Evolutionary conservation across 805 yeast genomes (phyloP), one percentile per base, ranked within the genome.

Genomic region (Candida xiaguanensis): DNA sequence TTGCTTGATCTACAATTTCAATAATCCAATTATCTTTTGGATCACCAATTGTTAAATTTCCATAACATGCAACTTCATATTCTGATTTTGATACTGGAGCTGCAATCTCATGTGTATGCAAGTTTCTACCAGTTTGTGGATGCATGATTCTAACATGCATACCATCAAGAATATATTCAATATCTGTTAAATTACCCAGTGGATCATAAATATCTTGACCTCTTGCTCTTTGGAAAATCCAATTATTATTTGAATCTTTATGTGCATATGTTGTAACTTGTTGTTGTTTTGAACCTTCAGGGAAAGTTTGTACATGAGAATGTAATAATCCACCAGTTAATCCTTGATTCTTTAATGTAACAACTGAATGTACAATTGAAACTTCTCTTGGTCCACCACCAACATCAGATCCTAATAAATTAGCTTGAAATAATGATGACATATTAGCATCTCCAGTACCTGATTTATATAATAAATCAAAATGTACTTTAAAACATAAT

Each of bases 371-470:
- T 14, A 78, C 87, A 41, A 73, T 60, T 3, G 81, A 60, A 13
- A 85, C 69, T 47, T 81, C 83, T 63, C 93, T 72, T 39, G 91
- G 84, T 25, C 83, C 65, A 61, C 78, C 85, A 23, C 59, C 56
- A 31, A 85, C 80, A 39, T 74, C 78, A 9, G 86, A 74, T 34
- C 85, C 87, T 12, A 63, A 61, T 58, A 85, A 73, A 56, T 80
- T 79, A 32, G 93, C 91, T 64, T 85, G 95, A 71, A 85, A 85
- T 48, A 85, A 65, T 0, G 91, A 82, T 8, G 88, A 80, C 85
- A 85, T 84, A 49, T 74, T 75, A 26, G 84, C 81, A 57, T 80
- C 85, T 48, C 95, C 95, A n/a, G 88, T 71, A 51, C 95, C 95
- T 15, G 87, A 72, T 45, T 80, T 82, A 50, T 77, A 77, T 46